phyloP scores from a whole-genome alignment of 1,284 basidiomycete genomes.

The Xerocomus amazonicus region DNA sequence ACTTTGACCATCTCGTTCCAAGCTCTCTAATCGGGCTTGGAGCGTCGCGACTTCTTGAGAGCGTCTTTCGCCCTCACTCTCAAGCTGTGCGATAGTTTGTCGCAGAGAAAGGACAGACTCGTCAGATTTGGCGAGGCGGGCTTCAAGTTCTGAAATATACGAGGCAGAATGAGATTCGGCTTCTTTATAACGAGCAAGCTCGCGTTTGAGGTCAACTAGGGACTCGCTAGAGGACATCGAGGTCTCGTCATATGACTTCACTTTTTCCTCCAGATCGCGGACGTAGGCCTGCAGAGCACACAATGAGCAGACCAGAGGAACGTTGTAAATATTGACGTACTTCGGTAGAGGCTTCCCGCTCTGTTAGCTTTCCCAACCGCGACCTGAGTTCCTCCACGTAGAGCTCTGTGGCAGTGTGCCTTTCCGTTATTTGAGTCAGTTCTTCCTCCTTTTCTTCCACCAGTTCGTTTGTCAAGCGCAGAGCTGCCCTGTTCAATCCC shows the following conservation, averaged over 20 bases:
- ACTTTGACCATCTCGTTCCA: conserved; percentile 66
- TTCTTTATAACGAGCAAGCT: conserved; percentile 77
- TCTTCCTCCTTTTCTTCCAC: conserved; percentile 88
- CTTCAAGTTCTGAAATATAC: conserved; percentile 90
- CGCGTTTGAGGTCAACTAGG: conserved; percentile 78
- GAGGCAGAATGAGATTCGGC: conserved; percentile 65
- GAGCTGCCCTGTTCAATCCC: conserved; percentile 82
- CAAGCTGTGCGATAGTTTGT: conserved; percentile 72
- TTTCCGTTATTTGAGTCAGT: conserved; percentile 59
- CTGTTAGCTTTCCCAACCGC: conserved; percentile 77
- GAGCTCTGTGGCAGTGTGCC: conserved; percentile 76
- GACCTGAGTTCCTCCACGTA: conserved; percentile 84
- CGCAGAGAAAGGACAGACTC: conserved; percentile 68
- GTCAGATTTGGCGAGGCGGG: conserved; percentile 75
- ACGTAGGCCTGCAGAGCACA: conserved; percentile 75
- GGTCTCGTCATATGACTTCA: conserved; percentile 79
- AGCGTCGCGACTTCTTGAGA: conserved; percentile 68
- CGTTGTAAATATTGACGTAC: conserved; percentile 37
- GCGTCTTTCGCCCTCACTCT: conserved; percentile 69
- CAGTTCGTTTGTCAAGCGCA: conserved; percentile 87
- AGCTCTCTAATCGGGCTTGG: conserved; percentile 66
- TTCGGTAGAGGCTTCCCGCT: conserved; percentile 89
- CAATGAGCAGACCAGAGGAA: conserved; percentile 9
- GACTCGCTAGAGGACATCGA: conserved; percentile 73
- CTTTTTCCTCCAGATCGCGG: conserved; percentile 86